Evolutionary conservation across 2,329 filamentous ascomycete genomes (phyloP).

Genomic region (Epichloe hybrida): DNA sequence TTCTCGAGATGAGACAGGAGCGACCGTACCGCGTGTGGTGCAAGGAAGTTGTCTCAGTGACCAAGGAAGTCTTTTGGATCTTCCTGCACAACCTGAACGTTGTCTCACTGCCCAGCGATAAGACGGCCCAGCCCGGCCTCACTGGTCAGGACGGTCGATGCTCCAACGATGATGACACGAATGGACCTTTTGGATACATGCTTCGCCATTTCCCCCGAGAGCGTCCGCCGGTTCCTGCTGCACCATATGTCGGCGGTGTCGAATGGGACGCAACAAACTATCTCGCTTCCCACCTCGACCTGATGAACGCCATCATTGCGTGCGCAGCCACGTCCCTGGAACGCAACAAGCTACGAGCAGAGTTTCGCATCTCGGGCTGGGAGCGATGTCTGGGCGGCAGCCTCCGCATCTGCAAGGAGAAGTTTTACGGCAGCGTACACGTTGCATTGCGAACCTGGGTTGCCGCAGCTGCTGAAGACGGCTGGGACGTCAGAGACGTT

Average conservation of each 20-base stretch:
- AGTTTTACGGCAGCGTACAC: conserved; percentile 89
- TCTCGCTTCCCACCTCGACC: conserved; percentile 78
- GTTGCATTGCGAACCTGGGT: conserved; percentile 84
- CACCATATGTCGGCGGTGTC: conserved; percentile 90
- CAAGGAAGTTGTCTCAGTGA: conserved; percentile 83
- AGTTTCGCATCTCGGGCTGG: conserved; percentile 73
- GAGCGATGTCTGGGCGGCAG: conserved; percentile 80
- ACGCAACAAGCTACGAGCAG: conserved; percentile 65
- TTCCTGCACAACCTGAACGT: conserved; percentile 92
- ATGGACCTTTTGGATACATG: conserved; percentile 46
- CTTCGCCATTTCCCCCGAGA: conserved; percentile 67
- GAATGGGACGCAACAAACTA: conserved; percentile 99
- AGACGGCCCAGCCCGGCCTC: conserved; percentile 11
- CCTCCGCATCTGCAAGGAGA: conserved; percentile 87
- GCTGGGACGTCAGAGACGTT: conserved; percentile 73
- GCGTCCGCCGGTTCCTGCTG: conserved; percentile 80
- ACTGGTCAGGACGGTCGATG: background rate
- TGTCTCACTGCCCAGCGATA: conserved; percentile 47
- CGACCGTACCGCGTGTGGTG: conserved; percentile 89
- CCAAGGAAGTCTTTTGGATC: conserved; percentile 98
- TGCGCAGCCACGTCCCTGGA: conserved; percentile 56
- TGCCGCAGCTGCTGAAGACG: conserved; percentile 71
- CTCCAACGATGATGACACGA: conserved; percentile 8
- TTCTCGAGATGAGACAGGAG: conserved; percentile 74
- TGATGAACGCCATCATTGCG: conserved; percentile 81